A percentile compares a stretch with the other conserved stretches of the same genome.
Conservation (phyloP, 108 stramenopile genomes). For the Bacterosira constricta region DNA sequence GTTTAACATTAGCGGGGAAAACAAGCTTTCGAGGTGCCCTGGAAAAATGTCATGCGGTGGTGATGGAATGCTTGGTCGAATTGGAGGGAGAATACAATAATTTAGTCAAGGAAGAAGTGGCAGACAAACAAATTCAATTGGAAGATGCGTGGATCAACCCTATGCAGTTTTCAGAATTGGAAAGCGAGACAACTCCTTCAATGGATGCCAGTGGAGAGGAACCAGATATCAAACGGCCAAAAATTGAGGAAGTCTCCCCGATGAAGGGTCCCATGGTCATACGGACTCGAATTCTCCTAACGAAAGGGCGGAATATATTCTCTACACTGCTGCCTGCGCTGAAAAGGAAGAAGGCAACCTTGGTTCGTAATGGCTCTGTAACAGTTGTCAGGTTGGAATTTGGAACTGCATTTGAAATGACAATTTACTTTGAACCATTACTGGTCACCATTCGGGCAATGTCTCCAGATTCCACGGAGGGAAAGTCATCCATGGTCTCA, state of each 20-base stretch:
- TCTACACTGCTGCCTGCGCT: conserved; percentile 67
- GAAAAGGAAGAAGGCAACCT: conserved; percentile 60
- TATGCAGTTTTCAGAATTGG: conserved; percentile 40
- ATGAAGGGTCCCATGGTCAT: conserved; percentile 30
- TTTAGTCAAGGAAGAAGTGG: conserved; percentile 25
- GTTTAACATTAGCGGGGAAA: conserved; percentile 15
- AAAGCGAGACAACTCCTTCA: conserved; percentile 4
- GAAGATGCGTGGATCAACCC: conserved; percentile 85
- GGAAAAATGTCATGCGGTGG: conserved; percentile 16
- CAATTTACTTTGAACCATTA: conserved; percentile 73
- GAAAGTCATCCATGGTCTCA: neutral
- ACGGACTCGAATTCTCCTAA: conserved; percentile 58
- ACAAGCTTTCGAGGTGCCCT: conserved; percentile 18
- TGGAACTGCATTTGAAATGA: conserved; percentile 79
- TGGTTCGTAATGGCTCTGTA: conserved; percentile 43
- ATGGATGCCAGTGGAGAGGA: conserved; percentile 6
- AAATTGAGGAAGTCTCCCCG: neutral
- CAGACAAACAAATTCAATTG: conserved; percentile 41
- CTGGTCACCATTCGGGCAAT: conserved; percentile 70
- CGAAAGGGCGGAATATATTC: conserved; percentile 56
- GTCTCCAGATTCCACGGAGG: neutral
- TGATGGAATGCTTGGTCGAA: conserved; percentile 10
- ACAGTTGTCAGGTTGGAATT: conserved; percentile 67
- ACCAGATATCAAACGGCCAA: conserved; percentile 36
- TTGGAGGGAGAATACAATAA: conserved; percentile 25